Conservation (phyloP, 106 monocot genomes). For the Phalaenopsis equestris region DNA sequence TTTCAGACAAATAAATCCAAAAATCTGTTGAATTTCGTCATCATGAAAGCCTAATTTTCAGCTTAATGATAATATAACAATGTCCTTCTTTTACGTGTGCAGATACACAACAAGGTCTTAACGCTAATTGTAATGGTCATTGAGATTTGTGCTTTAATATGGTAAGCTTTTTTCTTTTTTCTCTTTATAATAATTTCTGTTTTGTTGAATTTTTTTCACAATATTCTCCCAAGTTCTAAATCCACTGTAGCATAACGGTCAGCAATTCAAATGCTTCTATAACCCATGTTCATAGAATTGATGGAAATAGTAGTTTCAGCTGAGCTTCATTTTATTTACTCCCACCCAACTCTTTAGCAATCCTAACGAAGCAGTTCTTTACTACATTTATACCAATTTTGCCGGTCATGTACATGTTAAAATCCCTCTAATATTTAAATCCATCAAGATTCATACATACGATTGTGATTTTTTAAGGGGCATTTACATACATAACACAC, state of each 20-base stretch:
- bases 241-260: not conserved
- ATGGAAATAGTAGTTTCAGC: not conserved
- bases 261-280: not conserved
- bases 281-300: too few species aligned
- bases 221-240: not conserved
- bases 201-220: not conserved
- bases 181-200: not conserved
- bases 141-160: conserved; percentile 82
- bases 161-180: conserved; percentile 37
- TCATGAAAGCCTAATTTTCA: not conserved
- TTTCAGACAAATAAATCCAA: not conserved
- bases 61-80: not conserved
- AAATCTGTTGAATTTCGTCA: not conserved
- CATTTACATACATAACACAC: too few species aligned
- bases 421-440: not conserved
- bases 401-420: not conserved
- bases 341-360: not conserved
- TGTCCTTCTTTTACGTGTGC: conserved; percentile 6
- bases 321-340: not conserved
- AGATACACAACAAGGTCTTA: conserved; percentile 88
- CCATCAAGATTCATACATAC: not conserved
- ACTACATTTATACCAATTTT: not conserved
- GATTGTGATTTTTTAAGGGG: not conserved
- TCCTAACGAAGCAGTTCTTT: not conserved
- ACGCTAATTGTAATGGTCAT: conserved; percentile 70